A percentile compares a stretch with the other conserved stretches of the same genome.
These are phyloP conservation scores for Suzukiozyma palmioleophila DNA, from an alignment of 1,139 yeast species.

Conservation along the genomic window DNA sequence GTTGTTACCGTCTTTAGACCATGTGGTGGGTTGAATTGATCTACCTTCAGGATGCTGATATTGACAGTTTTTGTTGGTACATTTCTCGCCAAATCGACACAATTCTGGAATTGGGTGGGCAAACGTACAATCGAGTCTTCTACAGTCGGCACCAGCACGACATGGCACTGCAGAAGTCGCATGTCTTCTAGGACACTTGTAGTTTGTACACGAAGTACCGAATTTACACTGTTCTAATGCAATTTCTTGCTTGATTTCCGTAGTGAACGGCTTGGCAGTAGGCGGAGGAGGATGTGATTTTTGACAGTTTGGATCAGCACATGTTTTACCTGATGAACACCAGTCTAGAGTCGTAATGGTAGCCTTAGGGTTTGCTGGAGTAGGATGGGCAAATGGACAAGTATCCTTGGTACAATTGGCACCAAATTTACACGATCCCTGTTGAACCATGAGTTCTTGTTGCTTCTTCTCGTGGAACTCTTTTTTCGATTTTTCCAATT, in stretches of 20 bases:
- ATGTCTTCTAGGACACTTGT: conserved; percentile 78
- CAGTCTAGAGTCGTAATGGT: conserved; percentile 65
- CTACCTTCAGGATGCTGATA: conserved; percentile 80
- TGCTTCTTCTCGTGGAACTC: conserved; percentile 44
- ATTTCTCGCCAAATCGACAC: conserved; percentile 74
- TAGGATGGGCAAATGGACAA: conserved; percentile 90
- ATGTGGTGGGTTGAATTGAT: conserved; percentile 35
- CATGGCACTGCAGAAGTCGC: conserved; percentile 70
- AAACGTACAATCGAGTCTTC: conserved; percentile 75
- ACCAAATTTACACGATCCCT: conserved; percentile 66
- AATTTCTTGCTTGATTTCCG: conserved; percentile 35
- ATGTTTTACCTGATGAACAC: conserved; percentile 69
- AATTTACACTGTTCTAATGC: conserved; percentile 79
- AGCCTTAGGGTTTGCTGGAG: conserved; percentile 75
- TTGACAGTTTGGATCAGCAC: conserved; percentile 57
- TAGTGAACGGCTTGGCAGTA: conserved; percentile 16
- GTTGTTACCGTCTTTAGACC: conserved; percentile 30
- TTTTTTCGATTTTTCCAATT: conserved; percentile 55
- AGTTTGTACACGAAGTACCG: conserved; percentile 70
- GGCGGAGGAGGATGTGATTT: conserved; percentile 79
- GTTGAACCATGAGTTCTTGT: conserved; percentile 13
- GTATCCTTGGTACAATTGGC: conserved; percentile 66
- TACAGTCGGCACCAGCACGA: conserved; percentile 76
- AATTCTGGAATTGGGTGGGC: conserved; percentile 75
- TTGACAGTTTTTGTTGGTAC: conserved; percentile 66